Conservation (phyloP, 1,284 basidiomycete genomes). For the Ustilago trichophora region DNA sequence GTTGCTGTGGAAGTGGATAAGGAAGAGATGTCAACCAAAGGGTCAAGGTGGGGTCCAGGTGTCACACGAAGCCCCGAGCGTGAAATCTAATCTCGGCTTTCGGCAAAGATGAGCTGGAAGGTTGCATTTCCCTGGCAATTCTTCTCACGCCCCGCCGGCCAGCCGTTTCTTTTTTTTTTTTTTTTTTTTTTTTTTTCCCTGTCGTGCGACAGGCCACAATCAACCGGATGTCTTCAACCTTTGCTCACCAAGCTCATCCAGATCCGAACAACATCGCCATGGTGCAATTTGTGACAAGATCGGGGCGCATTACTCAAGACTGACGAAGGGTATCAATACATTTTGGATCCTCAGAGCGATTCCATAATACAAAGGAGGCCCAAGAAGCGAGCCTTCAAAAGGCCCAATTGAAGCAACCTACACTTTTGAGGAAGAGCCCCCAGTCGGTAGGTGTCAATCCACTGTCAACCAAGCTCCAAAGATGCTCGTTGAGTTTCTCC, state of each 20-base stretch:
- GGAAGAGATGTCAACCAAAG: background rate
- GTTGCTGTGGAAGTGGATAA: background rate
- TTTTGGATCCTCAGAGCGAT: background rate
- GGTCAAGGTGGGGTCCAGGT: constrained; percentile 5
- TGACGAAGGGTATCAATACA: background rate
- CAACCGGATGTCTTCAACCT: no score
- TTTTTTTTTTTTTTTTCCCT: no score
- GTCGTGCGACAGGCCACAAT: constrained; percentile 16
- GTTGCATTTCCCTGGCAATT: no score
- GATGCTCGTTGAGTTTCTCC: constrained; percentile 39
- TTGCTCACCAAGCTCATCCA: no score
- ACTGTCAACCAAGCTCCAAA: constrained; percentile 45
- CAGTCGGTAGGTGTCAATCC: constrained; percentile 36
- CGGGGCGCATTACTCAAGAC: no score
- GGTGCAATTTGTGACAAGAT: no score
- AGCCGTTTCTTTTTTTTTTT: no score
- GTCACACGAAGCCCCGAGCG: constrained; percentile 1
- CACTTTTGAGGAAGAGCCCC: constrained; percentile 41
- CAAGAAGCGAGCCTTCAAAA: no score
- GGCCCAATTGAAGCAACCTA: constrained; percentile 50
- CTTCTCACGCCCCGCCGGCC: constrained; percentile 7
- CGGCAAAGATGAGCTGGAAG: constrained; percentile 36
- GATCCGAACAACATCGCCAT: no score
- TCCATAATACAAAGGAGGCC: background rate
- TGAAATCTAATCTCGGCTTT: constrained; percentile 11